Base-by-base conservation (phyloP, 1,284 basidiomycete genomes). In the Butyriboletus appendiculatus region DNA sequence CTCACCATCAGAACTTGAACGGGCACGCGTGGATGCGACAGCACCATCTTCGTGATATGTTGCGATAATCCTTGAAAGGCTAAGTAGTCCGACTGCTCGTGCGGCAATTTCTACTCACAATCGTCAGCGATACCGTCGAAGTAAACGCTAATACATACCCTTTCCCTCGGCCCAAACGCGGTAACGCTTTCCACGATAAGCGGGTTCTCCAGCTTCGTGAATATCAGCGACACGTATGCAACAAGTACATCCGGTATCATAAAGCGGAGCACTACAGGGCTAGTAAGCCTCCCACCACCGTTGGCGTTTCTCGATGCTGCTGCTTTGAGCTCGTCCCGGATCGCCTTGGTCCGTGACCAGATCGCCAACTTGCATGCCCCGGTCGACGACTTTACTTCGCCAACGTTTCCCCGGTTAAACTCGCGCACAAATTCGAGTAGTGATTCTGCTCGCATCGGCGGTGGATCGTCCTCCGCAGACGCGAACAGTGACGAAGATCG, bases 101-200 rank as follows among this genome's bases (percentile, higher is more conserved):
- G 83, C 3, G 85, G 82, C 14, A 78, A 70, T 72, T 83, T 86
- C 86, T 88, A 62, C 35, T 47, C 24, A 22, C 39, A 3, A 26
- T 20, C 46, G 41, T 48, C 56, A 56, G 54, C 28, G 45, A 45
- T 5, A 47, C 15, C 11, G 22, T 32, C 37, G 22, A 50, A 33
- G 41, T 11, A 22, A 43, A 53, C 22, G 38, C 42, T 20, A 30
- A 42, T 43, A 3, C 76, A 50, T 60, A 85, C 88, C 73, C 75
- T 78, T 72, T 90, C 88, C 61, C 87, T 74, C 18, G 88, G 82
- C 5, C 84, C 86, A 64, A 89, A 86, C 12, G 77, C 79, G 22
- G 81, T 76, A 35, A 85, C 76, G 55, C 77, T 85, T 65, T 87
- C 85, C 34, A 84, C 76, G 16, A 79, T 56, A 24, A 87, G 69